A percentile compares a stretch with the other conserved stretches of the same genome.
These are phyloP conservation scores for Rhododendron griersonianum DNA, from an alignment of 148 eudicot genomes.

Conservation along the genomic window DNA sequence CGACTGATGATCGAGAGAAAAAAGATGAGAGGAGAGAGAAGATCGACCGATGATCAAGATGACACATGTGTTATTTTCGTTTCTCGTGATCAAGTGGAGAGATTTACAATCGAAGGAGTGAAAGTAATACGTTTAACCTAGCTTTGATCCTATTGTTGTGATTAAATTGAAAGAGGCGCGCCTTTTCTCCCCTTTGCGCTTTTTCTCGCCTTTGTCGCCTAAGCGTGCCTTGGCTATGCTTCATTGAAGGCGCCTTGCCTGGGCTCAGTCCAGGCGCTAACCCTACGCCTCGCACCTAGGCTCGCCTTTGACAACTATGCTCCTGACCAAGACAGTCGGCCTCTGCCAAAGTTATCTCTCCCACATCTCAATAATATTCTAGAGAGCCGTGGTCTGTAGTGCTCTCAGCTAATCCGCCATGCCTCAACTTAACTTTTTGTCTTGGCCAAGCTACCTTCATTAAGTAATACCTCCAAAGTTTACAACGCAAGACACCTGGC, in stretches of 20 bases:
- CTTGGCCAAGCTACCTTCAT: background rate
- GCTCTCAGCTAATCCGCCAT: background rate
- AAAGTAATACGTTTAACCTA: too few relatives aligned
- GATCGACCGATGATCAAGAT: too few relatives aligned
- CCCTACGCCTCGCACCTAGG: background rate
- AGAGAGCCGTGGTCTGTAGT: background rate
- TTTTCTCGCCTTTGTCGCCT: too few relatives aligned
- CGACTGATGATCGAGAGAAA: too few relatives aligned
- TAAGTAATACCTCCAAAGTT: background rate
- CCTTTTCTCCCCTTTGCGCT: too few relatives aligned
- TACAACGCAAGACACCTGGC: background rate
- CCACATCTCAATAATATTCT: background rate
- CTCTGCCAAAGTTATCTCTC: background rate
- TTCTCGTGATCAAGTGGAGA: too few relatives aligned
- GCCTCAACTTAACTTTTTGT: background rate
- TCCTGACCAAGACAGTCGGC: background rate
- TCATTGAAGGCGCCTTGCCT: background rate
- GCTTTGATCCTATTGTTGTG: too few relatives aligned
- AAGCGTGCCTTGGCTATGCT: background rate
- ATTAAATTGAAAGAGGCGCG: too few relatives aligned
- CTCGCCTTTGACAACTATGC: background rate
- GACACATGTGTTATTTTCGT: too few relatives aligned
- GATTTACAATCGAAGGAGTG: too few relatives aligned
- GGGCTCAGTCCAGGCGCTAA: background rate
- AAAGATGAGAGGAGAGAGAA: too few relatives aligned